A percentile compares a stretch with the other conserved stretches of the same genome.
These are phyloP conservation scores for Hirschfeldia incana DNA, from an alignment of 345 rosid genomes.

Conservation along the genomic window DNA sequence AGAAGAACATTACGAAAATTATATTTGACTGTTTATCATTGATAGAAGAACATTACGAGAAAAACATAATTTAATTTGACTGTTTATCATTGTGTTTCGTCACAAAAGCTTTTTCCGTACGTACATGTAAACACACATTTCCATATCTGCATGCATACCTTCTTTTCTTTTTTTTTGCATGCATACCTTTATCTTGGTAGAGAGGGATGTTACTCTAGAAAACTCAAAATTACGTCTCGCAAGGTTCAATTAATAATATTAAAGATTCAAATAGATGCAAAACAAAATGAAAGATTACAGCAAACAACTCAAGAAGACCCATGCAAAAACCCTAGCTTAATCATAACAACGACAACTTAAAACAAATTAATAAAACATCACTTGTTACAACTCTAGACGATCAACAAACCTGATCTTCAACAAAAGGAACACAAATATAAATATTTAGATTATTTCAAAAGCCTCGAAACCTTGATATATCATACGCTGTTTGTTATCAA, in stretches of 20 bases:
- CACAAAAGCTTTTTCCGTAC: conserved; percentile 11
- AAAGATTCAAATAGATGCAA: conserved; percentile 12
- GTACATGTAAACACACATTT: background rate
- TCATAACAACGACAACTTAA: conserved; percentile 1
- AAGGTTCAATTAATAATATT: background rate
- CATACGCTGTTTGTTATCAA: conserved; percentile 14
- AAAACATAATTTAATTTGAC: background rate
- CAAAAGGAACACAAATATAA: conserved; percentile 1
- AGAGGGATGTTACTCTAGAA: background rate
- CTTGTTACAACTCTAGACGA: conserved; percentile 13
- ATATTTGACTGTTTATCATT: background rate
- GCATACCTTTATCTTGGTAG: background rate
- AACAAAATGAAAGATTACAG: conserved; percentile 16
- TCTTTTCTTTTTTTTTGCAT: background rate
- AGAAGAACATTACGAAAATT: background rate
- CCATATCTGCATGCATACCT: conserved; percentile 18
- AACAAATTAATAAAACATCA: conserved; percentile 2
- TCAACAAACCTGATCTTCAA: conserved; percentile 16
- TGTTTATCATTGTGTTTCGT: background rate
- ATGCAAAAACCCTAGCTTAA: conserved; percentile 27
- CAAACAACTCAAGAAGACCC: conserved; percentile 1
- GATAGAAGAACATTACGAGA: background rate
- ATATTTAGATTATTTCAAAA: conserved; percentile 16
- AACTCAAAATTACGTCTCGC: background rate
- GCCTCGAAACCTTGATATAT: conserved; percentile 10